Evolutionary conservation across 169 alveolate species (phyloP), one percentile per base, ranked within the genome.

Genomic region (Sarcocystis neurona): DNA sequence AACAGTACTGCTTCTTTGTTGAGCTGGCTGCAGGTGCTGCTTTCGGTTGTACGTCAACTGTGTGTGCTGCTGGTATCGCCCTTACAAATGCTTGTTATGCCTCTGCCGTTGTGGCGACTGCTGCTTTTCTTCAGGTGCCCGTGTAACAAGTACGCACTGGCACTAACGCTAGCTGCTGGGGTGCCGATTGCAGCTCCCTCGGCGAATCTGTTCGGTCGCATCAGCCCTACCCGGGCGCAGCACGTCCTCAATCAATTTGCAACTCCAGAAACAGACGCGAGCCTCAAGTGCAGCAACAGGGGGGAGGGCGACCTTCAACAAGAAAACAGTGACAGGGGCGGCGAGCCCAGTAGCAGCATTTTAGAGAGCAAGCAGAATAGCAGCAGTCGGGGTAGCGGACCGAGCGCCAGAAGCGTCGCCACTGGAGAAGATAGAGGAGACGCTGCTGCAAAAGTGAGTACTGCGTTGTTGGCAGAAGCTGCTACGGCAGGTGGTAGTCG

Each of bases 161-260:
- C 94, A 56, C 92, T 97, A 43, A 92, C 97, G 18, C 91, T 92
- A 78, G 72, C 92, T 4, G 87, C 95, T 39, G 92, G 91, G 2
- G 89, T 93, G 27, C 99, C 99, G 0, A 90, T 97, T 23, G 98
- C 98, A 39, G 87, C 87, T 32, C 98, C 99, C 37, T 93, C 97
- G n/a, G 99, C 98, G 0, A 97, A 96, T 91, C 88, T 94, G 70
- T 97, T 96, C 79, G 96, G 98, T 15, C 97, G 96, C 90, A 97
- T 97, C 47, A 92, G 97, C 77, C 99, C 99, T 2, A 96, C 98
- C 0, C 91, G 89, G 48, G 97, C 98, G 8, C 79, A 85, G 77
- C 99, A 97, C 92, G 98, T 97, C n/a, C 15, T 32, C 74, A 89
- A 89, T 34, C 78, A 89, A 46, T 88, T 88, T 23, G 79, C 79